These are phyloP conservation scores for Backusella luteola DNA, from an alignment of 192 early-diverging fungal species.

Conservation along the genomic window DNA sequence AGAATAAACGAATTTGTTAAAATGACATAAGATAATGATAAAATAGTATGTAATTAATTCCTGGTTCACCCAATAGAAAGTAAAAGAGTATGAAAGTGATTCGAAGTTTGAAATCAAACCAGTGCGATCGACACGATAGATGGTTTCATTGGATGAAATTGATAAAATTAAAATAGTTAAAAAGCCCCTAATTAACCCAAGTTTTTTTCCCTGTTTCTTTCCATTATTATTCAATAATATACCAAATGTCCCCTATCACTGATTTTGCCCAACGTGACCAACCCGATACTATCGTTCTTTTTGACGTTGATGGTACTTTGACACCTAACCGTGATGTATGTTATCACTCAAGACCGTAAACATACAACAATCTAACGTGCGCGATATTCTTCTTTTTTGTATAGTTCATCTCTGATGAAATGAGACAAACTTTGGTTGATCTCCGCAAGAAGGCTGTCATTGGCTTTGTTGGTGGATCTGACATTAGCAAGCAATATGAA, in stretches of 20 bases:
- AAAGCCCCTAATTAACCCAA: not conserved
- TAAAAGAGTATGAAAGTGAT: not conserved
- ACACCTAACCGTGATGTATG: slow-evolving; percentile 91
- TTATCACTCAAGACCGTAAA: not conserved
- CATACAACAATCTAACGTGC: not conserved
- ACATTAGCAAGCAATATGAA: slow-evolving; percentile 92
- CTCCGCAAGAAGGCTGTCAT: slow-evolving; percentile 89
- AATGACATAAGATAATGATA: not conserved
- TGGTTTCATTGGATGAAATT: slow-evolving; percentile 7
- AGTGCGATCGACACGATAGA: slow-evolving; percentile 17
- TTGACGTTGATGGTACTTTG: slow-evolving; percentile 97
- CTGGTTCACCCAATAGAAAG: not conserved
- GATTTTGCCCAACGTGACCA: slow-evolving; percentile 57
- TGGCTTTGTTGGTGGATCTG: slow-evolving; percentile 97
- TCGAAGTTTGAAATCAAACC: not conserved
- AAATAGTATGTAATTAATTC: slow-evolving; percentile 1
- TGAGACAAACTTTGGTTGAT: slow-evolving; percentile 70
- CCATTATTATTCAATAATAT: not conserved
- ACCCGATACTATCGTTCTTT: slow-evolving; percentile 85
- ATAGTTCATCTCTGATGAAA: slow-evolving; percentile 75
- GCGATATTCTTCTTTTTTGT: not conserved
- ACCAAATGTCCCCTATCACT: slow-evolving; percentile 21
- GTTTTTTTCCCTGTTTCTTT: not conserved
- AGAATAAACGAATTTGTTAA: not conserved
- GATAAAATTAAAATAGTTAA: not conserved